A percentile compares a stretch with the other conserved stretches of the same genome.
Conservation (phyloP, 257 asterid genomes). For the Eucommia ulmoides region DNA sequence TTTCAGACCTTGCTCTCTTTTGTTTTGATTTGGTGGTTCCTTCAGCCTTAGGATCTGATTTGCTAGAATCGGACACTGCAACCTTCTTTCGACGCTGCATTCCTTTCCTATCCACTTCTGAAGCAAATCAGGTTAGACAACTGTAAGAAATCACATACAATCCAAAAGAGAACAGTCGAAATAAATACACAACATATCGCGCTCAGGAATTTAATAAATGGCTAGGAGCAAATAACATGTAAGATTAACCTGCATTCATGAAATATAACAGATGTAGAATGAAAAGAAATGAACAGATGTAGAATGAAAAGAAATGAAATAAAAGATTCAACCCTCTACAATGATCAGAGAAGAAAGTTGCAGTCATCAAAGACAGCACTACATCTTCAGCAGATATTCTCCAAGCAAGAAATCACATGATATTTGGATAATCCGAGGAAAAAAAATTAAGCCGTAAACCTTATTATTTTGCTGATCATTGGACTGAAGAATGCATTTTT, state of each 20-base stretch:
- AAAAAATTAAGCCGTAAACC: no score
- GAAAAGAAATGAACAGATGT: background rate
- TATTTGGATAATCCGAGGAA: no score
- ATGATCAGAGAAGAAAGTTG: no score
- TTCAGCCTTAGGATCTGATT: conserved; percentile 10
- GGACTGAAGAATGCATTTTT: no score
- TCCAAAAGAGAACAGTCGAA: background rate
- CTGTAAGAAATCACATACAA: background rate
- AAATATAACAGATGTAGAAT: background rate
- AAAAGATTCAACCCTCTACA: background rate
- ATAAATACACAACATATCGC: no score
- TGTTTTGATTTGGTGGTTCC: conserved; percentile 22
- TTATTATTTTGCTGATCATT: no score
- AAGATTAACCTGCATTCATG: background rate
- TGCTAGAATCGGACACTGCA: background rate
- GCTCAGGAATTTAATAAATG: no score
- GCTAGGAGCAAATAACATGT: background rate
- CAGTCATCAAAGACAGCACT: no score
- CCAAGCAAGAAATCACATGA: no score
- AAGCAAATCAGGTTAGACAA: background rate
- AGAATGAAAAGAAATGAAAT: background rate
- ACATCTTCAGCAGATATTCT: no score
- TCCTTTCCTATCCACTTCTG: background rate
- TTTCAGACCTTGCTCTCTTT: conserved; percentile 38
- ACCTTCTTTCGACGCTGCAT: background rate